Evolutionary conservation across 2,329 filamentous ascomycete genomes (phyloP).

Genomic region (Aspergillus unguis): DNA sequence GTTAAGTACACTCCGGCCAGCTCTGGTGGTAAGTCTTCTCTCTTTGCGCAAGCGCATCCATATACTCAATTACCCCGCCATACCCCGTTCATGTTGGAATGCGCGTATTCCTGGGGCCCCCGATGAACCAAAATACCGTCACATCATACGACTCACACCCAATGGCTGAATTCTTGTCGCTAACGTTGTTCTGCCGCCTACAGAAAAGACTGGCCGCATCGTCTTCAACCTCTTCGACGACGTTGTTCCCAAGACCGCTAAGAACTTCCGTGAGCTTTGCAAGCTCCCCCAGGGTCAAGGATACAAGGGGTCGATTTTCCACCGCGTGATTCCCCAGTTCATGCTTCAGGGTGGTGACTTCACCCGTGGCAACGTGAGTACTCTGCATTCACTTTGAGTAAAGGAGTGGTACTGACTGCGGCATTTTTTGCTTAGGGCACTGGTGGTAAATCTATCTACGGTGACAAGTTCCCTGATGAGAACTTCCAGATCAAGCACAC

Average conservation of each 20-base stretch:
- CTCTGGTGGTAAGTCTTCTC: conserved; percentile 27
- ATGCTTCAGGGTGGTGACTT: conserved; percentile 98
- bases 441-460: conserved; percentile 91
- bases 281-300: conserved; percentile 76
- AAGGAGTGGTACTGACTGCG: conserved; percentile 1
- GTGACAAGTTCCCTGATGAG: conserved; percentile 90
- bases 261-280: conserved; percentile 84
- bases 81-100: background rate
- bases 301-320: conserved; percentile 80
- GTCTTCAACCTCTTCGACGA: conserved; percentile 85
- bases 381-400: background rate
- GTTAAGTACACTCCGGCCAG: conserved; percentile 55
- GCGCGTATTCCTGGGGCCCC: background rate
- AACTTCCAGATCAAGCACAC: conserved; percentile 78
- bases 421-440: conserved; percentile 61
- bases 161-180: conserved; percentile 17
- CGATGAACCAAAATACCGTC: background rate
- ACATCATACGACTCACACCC: background rate
- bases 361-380: conserved; percentile 81
- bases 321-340: conserved; percentile 89
- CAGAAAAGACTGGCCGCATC: conserved; percentile 74
- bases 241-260: conserved; percentile 79
- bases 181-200: conserved; percentile 24
- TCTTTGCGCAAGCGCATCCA: background rate
- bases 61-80: conserved; percentile 10